These are phyloP conservation scores for Diutina mesorugosa DNA, from an alignment of 1,139 yeast genomes.

Conservation along the genomic window DNA sequence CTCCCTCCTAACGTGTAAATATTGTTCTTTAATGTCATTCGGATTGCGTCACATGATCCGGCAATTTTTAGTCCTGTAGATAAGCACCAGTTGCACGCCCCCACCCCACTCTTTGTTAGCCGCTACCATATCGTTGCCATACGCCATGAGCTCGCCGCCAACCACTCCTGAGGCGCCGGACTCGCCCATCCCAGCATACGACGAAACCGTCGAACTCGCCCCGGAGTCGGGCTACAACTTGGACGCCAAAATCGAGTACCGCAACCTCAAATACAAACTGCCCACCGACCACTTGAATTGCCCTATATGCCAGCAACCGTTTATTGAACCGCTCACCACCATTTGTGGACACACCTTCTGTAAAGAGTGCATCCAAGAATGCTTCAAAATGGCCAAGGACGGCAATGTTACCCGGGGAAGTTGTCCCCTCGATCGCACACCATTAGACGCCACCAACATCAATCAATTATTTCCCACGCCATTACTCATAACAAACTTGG, in stretches of 20 bases:
- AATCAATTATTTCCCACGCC: slow-evolving; percentile 52
- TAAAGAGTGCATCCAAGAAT: slow-evolving; percentile 35
- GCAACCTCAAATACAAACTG: slow-evolving; percentile 21
- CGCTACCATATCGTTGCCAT: neutral
- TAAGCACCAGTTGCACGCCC: neutral
- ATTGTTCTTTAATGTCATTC: neutral
- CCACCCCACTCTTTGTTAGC: neutral
- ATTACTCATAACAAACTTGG: slow-evolving; percentile 41
- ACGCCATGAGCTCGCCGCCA: neutral
- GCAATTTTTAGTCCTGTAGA: neutral
- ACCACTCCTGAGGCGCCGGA: neutral
- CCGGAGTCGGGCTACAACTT: neutral
- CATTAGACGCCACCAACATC: slow-evolving; percentile 20
- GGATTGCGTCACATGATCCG: neutral
- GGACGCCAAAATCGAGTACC: slow-evolving; percentile 11
- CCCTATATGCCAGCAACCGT: slow-evolving; percentile 48
- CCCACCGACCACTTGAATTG: slow-evolving; percentile 42
- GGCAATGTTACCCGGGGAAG: slow-evolving; percentile 14
- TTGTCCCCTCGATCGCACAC: slow-evolving; percentile 57
- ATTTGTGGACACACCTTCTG: slow-evolving; percentile 52
- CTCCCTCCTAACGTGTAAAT: slow-evolving; percentile 52
- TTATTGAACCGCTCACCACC: slow-evolving; percentile 41
- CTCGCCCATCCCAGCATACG: neutral
- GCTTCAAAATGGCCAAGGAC: slow-evolving; percentile 19
- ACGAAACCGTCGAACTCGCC: neutral